These are phyloP conservation scores for Nitzschia sp. DNA, from an alignment of 108 stramenopile genomes.

Conservation along the genomic window DNA sequence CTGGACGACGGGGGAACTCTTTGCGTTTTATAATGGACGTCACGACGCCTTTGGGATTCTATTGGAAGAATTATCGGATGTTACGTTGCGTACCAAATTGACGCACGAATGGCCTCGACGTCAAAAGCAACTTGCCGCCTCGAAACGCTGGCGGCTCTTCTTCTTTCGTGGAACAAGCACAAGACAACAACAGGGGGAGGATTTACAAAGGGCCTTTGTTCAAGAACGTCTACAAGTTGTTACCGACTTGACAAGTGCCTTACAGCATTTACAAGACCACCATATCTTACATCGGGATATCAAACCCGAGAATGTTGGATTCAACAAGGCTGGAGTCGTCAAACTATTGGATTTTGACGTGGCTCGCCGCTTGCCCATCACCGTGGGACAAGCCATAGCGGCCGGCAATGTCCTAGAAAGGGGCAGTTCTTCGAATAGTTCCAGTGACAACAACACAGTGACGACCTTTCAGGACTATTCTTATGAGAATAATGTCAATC, in stretches of 20 bases:
- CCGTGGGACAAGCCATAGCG: background rate
- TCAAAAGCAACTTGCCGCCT: background rate
- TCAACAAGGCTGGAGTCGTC: background rate
- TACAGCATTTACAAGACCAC: constrained; percentile 33
- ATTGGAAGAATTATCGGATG: constrained; percentile 41
- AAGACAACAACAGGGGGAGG: no score
- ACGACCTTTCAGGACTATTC: background rate
- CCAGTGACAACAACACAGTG: background rate
- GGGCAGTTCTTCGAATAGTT: background rate
- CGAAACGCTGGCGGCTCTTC: no score
- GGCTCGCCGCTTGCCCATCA: constrained; percentile 9
- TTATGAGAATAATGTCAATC: background rate
- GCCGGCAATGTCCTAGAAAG: background rate
- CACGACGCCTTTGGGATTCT: constrained; percentile 48
- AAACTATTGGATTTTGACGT: constrained; percentile 37
- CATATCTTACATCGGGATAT: constrained; percentile 37
- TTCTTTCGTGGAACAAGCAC: no score
- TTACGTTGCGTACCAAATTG: constrained; percentile 41
- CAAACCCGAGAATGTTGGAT: constrained; percentile 32
- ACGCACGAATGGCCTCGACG: constrained; percentile 21
- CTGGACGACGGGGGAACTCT: background rate
- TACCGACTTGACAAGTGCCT: background rate
- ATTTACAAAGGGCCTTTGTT: no score
- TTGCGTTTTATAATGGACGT: constrained; percentile 5
- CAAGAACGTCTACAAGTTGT: background rate